Percentiles rank a stretch among this genome's conserved stretches.
These are phyloP conservation scores for Poteriospumella lacustris DNA, from an alignment of 108 stramenopile species.

Conservation along the genomic window DNA sequence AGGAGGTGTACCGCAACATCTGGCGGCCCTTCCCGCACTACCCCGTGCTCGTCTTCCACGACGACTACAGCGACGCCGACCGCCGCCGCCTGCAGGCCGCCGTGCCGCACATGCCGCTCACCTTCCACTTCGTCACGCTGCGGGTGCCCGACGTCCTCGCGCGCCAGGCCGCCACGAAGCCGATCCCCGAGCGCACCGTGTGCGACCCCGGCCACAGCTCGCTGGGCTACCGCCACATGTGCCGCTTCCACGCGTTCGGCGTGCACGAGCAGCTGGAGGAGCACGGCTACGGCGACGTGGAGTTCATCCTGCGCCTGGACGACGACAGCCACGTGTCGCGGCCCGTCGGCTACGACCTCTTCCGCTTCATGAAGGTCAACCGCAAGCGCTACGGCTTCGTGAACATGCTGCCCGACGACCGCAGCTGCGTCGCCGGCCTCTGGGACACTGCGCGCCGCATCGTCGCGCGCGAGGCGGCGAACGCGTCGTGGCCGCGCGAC, in stretches of 20 bases:
- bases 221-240: slow-evolving; percentile 34
- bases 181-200: slow-evolving; percentile 31
- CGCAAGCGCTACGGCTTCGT: slow-evolving; percentile 30
- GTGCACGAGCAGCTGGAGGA: slow-evolving; percentile 25
- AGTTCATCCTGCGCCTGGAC: slow-evolving; percentile 30
- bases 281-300: neutral
- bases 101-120: neutral
- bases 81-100: neutral
- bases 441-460: neutral
- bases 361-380: slow-evolving; percentile 21
- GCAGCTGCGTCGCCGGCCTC: slow-evolving; percentile 18
- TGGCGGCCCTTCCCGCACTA: slow-evolving; percentile 11
- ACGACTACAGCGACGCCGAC: slow-evolving; percentile 21
- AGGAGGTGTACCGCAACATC: neutral
- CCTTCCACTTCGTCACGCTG: neutral
- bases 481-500: neutral
- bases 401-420: slow-evolving; percentile 12
- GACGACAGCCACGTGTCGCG: slow-evolving; percentile 11
- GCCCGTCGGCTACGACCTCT: slow-evolving; percentile 30
- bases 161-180: neutral
- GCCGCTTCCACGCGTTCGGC: slow-evolving; percentile 22
- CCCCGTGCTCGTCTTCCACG: slow-evolving; percentile 29
- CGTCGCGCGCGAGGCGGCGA: neutral
- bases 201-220: neutral
- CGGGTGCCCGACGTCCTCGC: neutral